Conservation (phyloP, 306 rosid genomes). For the Clitoria ternatea region DNA sequence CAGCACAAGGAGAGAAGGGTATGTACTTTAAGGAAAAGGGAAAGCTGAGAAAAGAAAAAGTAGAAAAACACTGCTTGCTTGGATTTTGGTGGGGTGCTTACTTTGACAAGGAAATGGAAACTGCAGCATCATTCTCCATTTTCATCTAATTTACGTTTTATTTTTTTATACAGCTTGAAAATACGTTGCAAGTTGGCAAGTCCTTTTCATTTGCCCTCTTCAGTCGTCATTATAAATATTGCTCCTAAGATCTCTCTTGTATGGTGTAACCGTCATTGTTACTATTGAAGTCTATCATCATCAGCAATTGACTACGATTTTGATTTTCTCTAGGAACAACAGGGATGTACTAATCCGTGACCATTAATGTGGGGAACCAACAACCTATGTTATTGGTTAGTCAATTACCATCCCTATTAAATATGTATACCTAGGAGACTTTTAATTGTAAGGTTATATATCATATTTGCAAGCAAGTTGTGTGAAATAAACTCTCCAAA, state of each 20-base stretch:
- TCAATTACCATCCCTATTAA: not conserved
- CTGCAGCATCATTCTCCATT: constrained; percentile 21
- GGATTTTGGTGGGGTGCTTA: constrained; percentile 24
- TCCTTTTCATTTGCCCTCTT: constrained; percentile 38
- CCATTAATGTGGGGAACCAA: constrained; percentile 22
- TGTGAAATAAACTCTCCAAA: not conserved
- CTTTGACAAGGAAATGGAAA: constrained; percentile 65
- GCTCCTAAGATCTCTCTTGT: constrained; percentile 22
- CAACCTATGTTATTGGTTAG: not conserved
- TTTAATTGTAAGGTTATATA: not conserved
- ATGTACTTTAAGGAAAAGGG: constrained; percentile 72
- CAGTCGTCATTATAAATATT: constrained; percentile 7
- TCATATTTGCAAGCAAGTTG: not conserved
- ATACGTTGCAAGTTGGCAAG: constrained; percentile 42
- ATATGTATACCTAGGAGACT: not conserved
- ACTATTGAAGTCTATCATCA: constrained; percentile 14
- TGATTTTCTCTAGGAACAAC: constrained; percentile 18
- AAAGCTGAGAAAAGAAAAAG: constrained; percentile 45
- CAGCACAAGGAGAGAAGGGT: constrained; percentile 23
- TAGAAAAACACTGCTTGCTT: constrained; percentile 45
- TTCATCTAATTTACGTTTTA: constrained; percentile 14
- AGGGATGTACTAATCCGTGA: not conserved
- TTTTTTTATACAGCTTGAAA: constrained; percentile 11
- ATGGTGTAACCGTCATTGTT: constrained; percentile 29
- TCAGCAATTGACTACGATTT: constrained; percentile 36